These are phyloP conservation scores for Brassica carinata DNA, from an alignment of 345 rosid genomes.

Conservation along the genomic window DNA sequence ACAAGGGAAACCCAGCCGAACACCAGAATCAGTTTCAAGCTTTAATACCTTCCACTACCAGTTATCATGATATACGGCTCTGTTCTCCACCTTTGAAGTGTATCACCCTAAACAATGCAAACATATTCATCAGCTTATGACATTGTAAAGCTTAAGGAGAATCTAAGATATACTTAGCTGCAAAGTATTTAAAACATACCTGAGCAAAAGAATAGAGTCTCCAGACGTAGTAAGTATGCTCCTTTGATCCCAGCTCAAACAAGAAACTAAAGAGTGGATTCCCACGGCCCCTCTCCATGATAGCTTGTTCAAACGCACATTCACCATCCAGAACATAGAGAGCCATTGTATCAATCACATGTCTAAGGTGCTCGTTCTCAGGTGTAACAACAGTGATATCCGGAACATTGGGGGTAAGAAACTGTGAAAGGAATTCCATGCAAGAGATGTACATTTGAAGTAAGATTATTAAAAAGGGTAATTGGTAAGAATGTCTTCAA, in stretches of 20 bases:
- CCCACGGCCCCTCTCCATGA: conserved; percentile 99
- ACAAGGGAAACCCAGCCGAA: background rate
- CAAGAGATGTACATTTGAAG: conserved; percentile 12
- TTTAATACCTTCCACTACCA: conserved; percentile 93
- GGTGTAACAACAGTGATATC: conserved; percentile 91
- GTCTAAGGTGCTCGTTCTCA: conserved; percentile 81
- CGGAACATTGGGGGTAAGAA: conserved; percentile 97
- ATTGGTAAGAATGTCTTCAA: background rate
- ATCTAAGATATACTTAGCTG: background rate
- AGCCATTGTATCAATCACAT: conserved; percentile 97
- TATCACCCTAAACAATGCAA: conserved; percentile 71
- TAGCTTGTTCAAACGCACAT: conserved; percentile 98
- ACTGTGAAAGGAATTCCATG: conserved; percentile 48
- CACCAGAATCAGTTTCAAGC: background rate
- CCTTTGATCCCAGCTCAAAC: conserved; percentile 95
- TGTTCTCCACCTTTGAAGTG: conserved; percentile 97
- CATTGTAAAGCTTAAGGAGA: background rate
- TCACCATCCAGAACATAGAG: conserved; percentile 96
- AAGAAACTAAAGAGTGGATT: conserved; percentile 88
- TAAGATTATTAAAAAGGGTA: background rate
- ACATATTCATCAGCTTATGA: conserved; percentile 13
- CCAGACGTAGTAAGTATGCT: conserved; percentile 97
- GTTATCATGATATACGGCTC: conserved; percentile 98
- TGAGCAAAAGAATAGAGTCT: conserved; percentile 15
- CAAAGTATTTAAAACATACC: background rate